These are phyloP conservation scores for Catunica adiposa DNA, from an alignment of 2,329 filamentous ascomycete genomes.

Conservation along the genomic window DNA sequence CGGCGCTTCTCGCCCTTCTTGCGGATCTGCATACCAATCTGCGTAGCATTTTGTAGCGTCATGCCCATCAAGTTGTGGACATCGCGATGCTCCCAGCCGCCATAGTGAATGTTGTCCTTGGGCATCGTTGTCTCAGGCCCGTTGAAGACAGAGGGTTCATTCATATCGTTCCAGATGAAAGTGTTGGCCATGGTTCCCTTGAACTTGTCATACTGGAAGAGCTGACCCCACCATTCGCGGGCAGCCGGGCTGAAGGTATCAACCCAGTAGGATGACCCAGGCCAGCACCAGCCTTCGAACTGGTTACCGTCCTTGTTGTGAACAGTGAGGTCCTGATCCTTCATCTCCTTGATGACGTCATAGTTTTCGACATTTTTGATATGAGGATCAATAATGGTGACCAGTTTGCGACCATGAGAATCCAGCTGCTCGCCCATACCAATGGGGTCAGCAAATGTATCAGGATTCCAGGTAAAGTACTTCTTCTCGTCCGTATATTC, in stretches of 20 bases:
- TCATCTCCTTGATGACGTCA: slow-evolving; percentile 60
- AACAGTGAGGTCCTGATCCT: slow-evolving; percentile 65
- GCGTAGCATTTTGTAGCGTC: slow-evolving; percentile 91
- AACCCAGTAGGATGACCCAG: slow-evolving; percentile 89
- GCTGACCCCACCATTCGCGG: slow-evolving; percentile 72
- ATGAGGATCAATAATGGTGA: slow-evolving; percentile 90
- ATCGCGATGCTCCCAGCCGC: slow-evolving; percentile 90
- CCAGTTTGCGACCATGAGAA: slow-evolving; percentile 71
- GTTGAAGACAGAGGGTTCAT: slow-evolving; percentile 97
- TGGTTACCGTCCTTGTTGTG: slow-evolving; percentile 78
- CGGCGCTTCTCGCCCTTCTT: slow-evolving; percentile 73
- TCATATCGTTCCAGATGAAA: slow-evolving; percentile 99
- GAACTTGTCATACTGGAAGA: slow-evolving; percentile 81
- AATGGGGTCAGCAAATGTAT: slow-evolving; percentile 73
- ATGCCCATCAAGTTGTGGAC: slow-evolving; percentile 91
- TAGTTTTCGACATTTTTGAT: slow-evolving; percentile 86
- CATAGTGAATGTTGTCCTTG: slow-evolving; percentile 88
- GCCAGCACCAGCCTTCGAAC: slow-evolving; percentile 98
- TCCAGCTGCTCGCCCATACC: slow-evolving; percentile 81
- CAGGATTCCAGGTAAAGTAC: slow-evolving; percentile 92
- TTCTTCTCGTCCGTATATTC: slow-evolving; percentile 95
- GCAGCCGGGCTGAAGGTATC: slow-evolving; percentile 92
- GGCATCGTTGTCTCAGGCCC: slow-evolving; percentile 97
- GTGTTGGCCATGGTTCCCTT: slow-evolving; percentile 73
- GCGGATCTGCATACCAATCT: slow-evolving; percentile 64